Evolutionary conservation across 495 filamentous ascomycete species (phyloP), one percentile per base, ranked within the genome.

Genomic region (Aspergillus ellipticus): DNA sequence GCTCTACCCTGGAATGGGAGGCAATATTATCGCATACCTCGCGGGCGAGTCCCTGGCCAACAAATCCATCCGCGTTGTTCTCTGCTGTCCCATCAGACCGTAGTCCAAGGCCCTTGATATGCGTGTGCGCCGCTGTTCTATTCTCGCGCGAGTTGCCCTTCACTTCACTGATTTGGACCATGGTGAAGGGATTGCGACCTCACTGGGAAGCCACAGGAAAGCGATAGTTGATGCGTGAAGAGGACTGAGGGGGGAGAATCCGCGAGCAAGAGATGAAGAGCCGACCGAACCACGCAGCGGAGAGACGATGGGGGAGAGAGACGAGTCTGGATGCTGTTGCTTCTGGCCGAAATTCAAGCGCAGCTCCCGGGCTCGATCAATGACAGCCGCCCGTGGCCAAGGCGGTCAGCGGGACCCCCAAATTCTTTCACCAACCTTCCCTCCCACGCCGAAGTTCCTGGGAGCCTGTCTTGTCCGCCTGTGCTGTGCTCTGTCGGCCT

Each of bases 91-190:
- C 93, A 80, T 95, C 87, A 20, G 81, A 68, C 50, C 86, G 86
- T 53, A 98, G 76, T 17, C 94, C 94, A 16, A 98, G 80, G 33
- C 92, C 92, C 69, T 89, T 94, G 77, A 98, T 98, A 74, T 98
- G 94, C 16, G 94, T 94, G 72, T 98, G 94, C 55, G 93, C 89
- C 33, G 94, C 91, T 21, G 93, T 98, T 64, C 95, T 85, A 74
- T 94, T 92, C 72, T 96, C 91, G 79, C 94, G 91, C 75, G 87
- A 86, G 76, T 90, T 92, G 78, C 88, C 88, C 78, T 96, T 95
- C 64, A 96, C 90, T 79, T 97, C 93, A 73, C 87, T 92, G 77
- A 97, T 95, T 68, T 91, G 89, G 53, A 96, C 92, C 90, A 96
- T 96, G 70, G 52, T 72, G 60, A 53, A 60, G 46, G 60, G 65